Evolutionary conservation across 2,329 filamentous ascomycete genomes (phyloP).

Genomic region (Pezicula radicicola): DNA sequence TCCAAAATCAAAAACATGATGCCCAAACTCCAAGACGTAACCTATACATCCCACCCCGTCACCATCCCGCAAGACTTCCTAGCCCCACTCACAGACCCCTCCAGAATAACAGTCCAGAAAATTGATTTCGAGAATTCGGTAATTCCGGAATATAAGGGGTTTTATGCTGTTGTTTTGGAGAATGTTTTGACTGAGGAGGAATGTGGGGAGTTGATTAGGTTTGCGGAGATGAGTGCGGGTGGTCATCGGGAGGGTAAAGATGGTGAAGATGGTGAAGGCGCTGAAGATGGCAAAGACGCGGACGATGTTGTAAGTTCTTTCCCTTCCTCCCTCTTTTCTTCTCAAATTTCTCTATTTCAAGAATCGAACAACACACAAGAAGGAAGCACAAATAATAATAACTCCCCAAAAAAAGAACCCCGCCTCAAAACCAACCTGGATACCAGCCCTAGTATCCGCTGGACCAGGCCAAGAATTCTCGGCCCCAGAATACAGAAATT

Average conservation of each 20-base stretch:
- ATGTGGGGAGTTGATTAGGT: slow-evolving; percentile 50
- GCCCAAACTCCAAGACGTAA: slow-evolving; percentile 3
- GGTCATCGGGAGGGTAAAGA: slow-evolving; percentile 29
- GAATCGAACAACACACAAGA: no score
- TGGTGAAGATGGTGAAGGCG: slow-evolving; percentile 37
- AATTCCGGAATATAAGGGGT: slow-evolving; percentile 49
- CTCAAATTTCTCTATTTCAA: no score
- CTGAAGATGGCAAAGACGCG: slow-evolving; percentile 9
- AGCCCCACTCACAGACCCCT: slow-evolving; percentile 36
- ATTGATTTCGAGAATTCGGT: slow-evolving; percentile 52
- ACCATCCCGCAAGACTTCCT: slow-evolving; percentile 45
- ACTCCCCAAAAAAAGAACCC: no score
- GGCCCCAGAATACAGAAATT: slow-evolving; percentile 57
- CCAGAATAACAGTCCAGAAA: slow-evolving; percentile 40
- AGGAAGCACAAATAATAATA: no score
- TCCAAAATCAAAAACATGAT: neutral
- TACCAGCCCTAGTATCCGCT: slow-evolving; percentile 64
- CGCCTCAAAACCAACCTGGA: slow-evolving; percentile 53
- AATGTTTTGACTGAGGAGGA: slow-evolving; percentile 57
- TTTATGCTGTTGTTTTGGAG: slow-evolving; percentile 62
- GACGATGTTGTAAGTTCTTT: no score
- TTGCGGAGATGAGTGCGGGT: slow-evolving; percentile 45
- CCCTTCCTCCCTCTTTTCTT: no score
- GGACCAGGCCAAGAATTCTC: slow-evolving; percentile 58
- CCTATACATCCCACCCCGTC: slow-evolving; percentile 35